A percentile compares a stretch with the other conserved stretches of the same genome.
Conservation (phyloP, 1,284 basidiomycete genomes). For the Ceratorhiza oryzae-sativae region DNA sequence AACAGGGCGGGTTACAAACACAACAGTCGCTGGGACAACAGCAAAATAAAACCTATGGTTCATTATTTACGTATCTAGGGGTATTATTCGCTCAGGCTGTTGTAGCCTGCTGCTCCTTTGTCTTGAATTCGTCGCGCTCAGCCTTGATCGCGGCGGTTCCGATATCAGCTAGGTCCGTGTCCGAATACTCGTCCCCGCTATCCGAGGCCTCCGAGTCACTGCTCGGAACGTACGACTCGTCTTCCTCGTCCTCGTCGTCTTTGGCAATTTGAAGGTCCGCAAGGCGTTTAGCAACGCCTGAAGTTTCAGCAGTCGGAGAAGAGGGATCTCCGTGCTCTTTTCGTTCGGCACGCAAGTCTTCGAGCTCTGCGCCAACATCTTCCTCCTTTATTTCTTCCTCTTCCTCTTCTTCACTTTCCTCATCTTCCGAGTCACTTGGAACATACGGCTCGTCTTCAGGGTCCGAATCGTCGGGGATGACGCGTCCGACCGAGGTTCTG, state of each 20-base stretch:
- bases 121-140: conserved; percentile 21
- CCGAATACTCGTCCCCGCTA: conserved; percentile 29
- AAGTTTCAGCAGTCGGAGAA: not conserved
- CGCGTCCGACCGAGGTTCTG: not conserved
- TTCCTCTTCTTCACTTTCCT: conserved; percentile 4
- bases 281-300: not conserved
- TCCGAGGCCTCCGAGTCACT: conserved; percentile 17
- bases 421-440: not conserved
- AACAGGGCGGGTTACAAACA: not conserved
- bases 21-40: not conserved
- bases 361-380: not conserved
- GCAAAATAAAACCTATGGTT: no score
- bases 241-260: conserved; percentile 10
- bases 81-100: not conserved
- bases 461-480: not conserved
- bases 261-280: not conserved
- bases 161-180: conserved; percentile 4
- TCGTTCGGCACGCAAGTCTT: not conserved
- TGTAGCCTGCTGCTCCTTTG: not conserved
- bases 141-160: conserved; percentile 7
- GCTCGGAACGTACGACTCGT: conserved; percentile 12
- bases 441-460: conserved; percentile 7
- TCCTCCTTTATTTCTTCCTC: not conserved
- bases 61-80: not conserved
- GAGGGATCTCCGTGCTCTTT: not conserved